Percentiles rank a stretch among this genome's conserved stretches.
phyloP scores from a whole-genome alignment of 768 basidiomycete species.

The button mushroom (Agaricus bisporus) region DNA sequence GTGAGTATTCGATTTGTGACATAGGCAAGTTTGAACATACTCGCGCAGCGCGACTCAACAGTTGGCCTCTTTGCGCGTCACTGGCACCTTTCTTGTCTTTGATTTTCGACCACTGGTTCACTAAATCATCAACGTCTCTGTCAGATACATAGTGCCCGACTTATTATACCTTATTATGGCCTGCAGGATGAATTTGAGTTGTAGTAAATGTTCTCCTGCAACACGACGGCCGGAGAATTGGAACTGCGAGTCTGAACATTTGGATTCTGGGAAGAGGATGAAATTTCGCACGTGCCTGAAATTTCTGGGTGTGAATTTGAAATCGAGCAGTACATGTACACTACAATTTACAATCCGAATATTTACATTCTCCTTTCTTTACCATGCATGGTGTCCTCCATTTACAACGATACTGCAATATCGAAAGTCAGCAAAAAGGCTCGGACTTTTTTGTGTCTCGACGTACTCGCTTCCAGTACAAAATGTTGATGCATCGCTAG shows the following conservation, averaged over 20 bases:
- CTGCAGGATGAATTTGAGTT: conserved; percentile 18
- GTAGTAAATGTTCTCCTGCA: conserved; percentile 16
- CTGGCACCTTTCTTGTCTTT: conserved; percentile 63
- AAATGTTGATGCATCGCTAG: conserved; percentile 70
- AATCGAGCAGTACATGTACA: background rate
- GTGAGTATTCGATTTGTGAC: background rate
- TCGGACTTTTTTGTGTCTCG: background rate
- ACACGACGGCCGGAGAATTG: background rate
- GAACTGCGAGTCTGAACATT: conserved; percentile 2
- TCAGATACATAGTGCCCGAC: background rate
- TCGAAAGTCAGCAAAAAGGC: background rate
- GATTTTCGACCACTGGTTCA: conserved; percentile 67
- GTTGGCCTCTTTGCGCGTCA: conserved; percentile 51
- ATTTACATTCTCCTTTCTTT: background rate
- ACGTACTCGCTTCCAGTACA: conserved; percentile 82
- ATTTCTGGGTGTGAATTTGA: background rate
- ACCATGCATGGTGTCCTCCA: conserved; percentile 64
- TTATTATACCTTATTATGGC: conserved; percentile 35
- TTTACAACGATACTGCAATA: conserved; percentile 49
- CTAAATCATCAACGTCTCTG: background rate
- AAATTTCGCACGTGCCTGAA: conserved; percentile 3
- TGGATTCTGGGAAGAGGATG: background rate
- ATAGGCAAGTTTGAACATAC: conserved; percentile 31
- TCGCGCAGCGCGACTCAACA: conserved; percentile 50
- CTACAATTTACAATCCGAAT: background rate